These are phyloP conservation scores for Nicotiana knightiana DNA, from an alignment of 257 asterid species.

Conservation along the genomic window DNA sequence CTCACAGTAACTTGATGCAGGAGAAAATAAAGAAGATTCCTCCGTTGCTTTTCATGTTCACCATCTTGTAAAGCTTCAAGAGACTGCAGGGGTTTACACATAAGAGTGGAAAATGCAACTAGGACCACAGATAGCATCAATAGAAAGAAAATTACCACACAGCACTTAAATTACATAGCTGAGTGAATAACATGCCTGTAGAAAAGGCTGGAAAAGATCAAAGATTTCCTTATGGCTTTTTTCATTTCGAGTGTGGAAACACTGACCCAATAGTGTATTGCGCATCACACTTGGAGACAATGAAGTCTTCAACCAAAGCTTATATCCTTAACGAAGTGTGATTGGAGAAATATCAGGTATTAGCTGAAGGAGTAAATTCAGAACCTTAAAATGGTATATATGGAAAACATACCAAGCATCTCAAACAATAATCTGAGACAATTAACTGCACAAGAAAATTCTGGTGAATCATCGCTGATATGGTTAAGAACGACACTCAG, in stretches of 20 bases:
- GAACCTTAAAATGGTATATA: conserved; percentile 16
- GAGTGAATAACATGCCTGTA: conserved; percentile 59
- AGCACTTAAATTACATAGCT: neutral
- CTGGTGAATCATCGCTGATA: conserved; percentile 82
- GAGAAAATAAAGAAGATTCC: conserved; percentile 84
- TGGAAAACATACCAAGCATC: conserved; percentile 71
- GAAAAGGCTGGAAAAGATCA: conserved; percentile 94
- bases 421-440: conserved; percentile 85
- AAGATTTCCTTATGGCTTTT: conserved; percentile 97
- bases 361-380: conserved; percentile 1
- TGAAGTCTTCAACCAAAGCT: conserved; percentile 93
- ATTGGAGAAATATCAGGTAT: conserved; percentile 5
- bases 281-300: conserved; percentile 96
- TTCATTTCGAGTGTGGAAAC: conserved; percentile 96
- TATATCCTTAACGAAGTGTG: conserved; percentile 56
- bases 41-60: conserved; percentile 92
- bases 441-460: conserved; percentile 90
- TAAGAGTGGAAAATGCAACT: neutral
- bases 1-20: conserved; percentile 96
- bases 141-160: neutral
- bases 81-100: conserved; percentile 43
- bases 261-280: conserved; percentile 91
- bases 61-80: conserved; percentile 99
- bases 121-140: neutral
- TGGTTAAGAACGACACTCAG: conserved; percentile 92